phyloP scores from a whole-genome alignment of 208 protist genomes.

The Novymonas esmeraldas region DNA sequence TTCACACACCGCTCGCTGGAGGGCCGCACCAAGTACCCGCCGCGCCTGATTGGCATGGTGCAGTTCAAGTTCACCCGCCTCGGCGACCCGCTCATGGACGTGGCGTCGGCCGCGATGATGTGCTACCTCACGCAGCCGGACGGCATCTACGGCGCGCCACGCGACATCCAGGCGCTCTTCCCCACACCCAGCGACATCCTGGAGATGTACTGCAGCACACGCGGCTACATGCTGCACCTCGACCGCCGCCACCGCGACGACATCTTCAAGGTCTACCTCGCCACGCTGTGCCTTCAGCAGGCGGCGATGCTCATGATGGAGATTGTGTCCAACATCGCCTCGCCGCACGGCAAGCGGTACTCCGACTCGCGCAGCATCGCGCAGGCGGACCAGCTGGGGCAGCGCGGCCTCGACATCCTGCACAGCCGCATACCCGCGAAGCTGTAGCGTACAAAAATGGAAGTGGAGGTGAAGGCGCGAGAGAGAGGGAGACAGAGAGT shows the following conservation, averaged over 20 bases:
- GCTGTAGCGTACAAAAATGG: too few species aligned
- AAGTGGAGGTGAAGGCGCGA: too few species aligned
- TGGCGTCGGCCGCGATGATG: constrained; percentile 62
- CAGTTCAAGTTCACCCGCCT: constrained; percentile 56
- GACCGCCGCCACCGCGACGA: constrained; percentile 50
- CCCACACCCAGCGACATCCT: constrained; percentile 59
- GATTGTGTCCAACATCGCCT: constrained; percentile 11
- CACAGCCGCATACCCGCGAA: constrained; percentile 39
- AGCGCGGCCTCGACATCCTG: constrained; percentile 59
- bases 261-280: constrained; percentile 80
- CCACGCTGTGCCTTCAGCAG: constrained; percentile 56
- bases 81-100: constrained; percentile 72
- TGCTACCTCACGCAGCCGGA: constrained; percentile 45
- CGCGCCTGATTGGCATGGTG: constrained; percentile 47
- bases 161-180: constrained; percentile 54
- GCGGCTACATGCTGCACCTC: constrained; percentile 70
- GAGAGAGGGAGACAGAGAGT: too few species aligned
- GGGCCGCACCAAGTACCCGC: constrained; percentile 74
- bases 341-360: constrained; percentile 9
- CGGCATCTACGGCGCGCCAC: constrained; percentile 54
- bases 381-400: constrained; percentile 56
- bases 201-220: constrained; percentile 68
- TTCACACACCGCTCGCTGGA: constrained; percentile 80
- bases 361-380: constrained; percentile 44
- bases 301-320: constrained; percentile 44